A percentile compares a stretch with the other conserved stretches of the same genome.
Evolutionary conservation across 768 basidiomycete species (phyloP).

Genomic region (Termitomyces sp.): DNA sequence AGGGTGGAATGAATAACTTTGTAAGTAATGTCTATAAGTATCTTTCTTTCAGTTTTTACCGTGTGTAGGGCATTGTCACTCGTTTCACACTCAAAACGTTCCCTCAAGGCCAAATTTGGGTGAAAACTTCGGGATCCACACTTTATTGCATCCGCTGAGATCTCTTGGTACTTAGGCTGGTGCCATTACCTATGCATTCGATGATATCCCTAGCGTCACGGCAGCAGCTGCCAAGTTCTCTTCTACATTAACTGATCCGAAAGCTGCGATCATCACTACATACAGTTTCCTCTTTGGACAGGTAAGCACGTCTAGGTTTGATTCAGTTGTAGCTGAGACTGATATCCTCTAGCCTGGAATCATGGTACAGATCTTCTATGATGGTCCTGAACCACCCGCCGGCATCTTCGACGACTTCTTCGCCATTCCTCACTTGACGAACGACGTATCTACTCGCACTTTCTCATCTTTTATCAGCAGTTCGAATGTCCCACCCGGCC

Average conservation of each 20-base stretch:
- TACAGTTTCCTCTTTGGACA: slow-evolving; percentile 36
- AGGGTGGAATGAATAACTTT: slow-evolving; percentile 69
- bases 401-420: slow-evolving; percentile 55
- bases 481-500: slow-evolving; percentile 29
- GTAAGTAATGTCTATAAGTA: slow-evolving; percentile 18
- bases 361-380: slow-evolving; percentile 54
- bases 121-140: slow-evolving; percentile 25
- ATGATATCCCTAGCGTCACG: slow-evolving; percentile 23
- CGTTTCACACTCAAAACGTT: slow-evolving; percentile 51
- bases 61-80: slow-evolving; percentile 54
- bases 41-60: neutral
- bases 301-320: slow-evolving; percentile 25
- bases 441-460: slow-evolving; percentile 38
- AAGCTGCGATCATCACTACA: slow-evolving; percentile 47
- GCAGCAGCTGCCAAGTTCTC: slow-evolving; percentile 42
- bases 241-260: slow-evolving; percentile 44
- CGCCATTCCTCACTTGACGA: slow-evolving; percentile 36
- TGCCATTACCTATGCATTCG: slow-evolving; percentile 31
- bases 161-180: slow-evolving; percentile 47
- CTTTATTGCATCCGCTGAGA: neutral
- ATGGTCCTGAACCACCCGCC: slow-evolving; percentile 46
- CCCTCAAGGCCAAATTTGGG: slow-evolving; percentile 61
- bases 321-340: neutral
- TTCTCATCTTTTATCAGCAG: slow-evolving; percentile 40
- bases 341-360: slow-evolving; percentile 17